Conservation (phyloP, 2,329 filamentous ascomycete species). For the Talaromyces sp. region DNA sequence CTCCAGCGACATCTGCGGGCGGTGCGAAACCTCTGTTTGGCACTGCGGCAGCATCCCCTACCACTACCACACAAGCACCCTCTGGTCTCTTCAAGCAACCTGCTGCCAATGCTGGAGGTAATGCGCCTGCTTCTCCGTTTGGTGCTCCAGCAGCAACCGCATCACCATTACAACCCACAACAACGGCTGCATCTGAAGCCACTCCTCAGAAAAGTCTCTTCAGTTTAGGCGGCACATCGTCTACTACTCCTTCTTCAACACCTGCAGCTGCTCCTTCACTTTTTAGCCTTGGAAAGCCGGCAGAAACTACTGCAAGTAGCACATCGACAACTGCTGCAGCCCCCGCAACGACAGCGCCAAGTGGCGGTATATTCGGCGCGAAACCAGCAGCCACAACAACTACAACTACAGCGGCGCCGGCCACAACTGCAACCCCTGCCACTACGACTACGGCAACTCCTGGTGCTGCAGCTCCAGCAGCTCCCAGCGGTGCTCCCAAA, state of each 20-base stretch:
- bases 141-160: conserved; percentile 8
- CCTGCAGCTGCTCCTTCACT: conserved; percentile 30
- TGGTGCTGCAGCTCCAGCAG: conserved; percentile 27
- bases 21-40: conserved; percentile 31
- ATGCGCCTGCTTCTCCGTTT: conserved; percentile 12
- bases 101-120: conserved; percentile 22
- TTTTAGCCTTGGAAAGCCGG: conserved; percentile 30
- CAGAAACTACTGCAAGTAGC: conserved; percentile 24
- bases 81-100: conserved; percentile 29
- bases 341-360: conserved; percentile 22
- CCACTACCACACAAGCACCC: conserved; percentile 23
- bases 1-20: conserved; percentile 23
- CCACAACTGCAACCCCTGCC: conserved; percentile 23
- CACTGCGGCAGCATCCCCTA: conserved; percentile 19
- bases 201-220: conserved; percentile 37
- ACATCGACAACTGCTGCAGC: conserved; percentile 19
- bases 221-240: conserved; percentile 28
- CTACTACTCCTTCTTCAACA: conserved; percentile 31
- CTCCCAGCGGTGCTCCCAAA: conserved; percentile 28
- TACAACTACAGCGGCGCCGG: conserved; percentile 28
- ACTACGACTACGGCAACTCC: conserved; percentile 30
- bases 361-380: conserved; percentile 14
- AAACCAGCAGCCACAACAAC: conserved; percentile 16
- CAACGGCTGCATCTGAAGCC: conserved; percentile 28
- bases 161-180: conserved; percentile 23